phyloP scores from a whole-genome alignment of 441 rosid species.

The Euphorbia schlechtendalii region DNA sequence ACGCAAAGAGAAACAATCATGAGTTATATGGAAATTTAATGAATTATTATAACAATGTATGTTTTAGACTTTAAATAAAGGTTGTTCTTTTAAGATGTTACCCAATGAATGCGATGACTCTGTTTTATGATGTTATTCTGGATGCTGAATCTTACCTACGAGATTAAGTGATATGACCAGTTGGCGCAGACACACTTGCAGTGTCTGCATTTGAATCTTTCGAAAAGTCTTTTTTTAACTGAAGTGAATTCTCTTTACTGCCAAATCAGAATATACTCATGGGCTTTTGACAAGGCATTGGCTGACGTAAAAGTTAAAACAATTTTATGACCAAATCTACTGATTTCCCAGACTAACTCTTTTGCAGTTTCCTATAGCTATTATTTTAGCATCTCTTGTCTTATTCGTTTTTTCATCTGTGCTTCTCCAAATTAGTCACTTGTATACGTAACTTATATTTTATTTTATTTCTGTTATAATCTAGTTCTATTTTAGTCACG shows the following conservation, averaged over 20 bases:
- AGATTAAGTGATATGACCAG: not conserved
- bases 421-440: not conserved
- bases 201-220: not conserved
- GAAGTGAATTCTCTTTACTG: not conserved
- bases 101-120: not conserved
- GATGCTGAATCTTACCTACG: not conserved
- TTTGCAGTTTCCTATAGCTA: not conserved
- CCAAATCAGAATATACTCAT: too few species aligned
- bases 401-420: not conserved
- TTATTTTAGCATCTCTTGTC: not conserved
- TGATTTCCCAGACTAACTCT: not conserved
- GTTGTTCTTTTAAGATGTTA: not conserved
- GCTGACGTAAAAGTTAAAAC: too few species aligned
- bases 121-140: not conserved
- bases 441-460: slow-evolving; percentile 6
- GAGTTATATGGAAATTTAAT: not conserved
- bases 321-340: not conserved
- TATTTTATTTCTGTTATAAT: not conserved
- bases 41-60: not conserved
- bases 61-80: not conserved
- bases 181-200: not conserved
- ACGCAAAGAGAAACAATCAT: not conserved
- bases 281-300: too few species aligned
- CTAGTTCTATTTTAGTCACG: too few species aligned
- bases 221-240: not conserved